Evolutionary conservation across 2,329 filamentous ascomycete species (phyloP), one percentile per base, ranked within the genome.

Genomic region (Colletotrichum gigasporum): DNA sequence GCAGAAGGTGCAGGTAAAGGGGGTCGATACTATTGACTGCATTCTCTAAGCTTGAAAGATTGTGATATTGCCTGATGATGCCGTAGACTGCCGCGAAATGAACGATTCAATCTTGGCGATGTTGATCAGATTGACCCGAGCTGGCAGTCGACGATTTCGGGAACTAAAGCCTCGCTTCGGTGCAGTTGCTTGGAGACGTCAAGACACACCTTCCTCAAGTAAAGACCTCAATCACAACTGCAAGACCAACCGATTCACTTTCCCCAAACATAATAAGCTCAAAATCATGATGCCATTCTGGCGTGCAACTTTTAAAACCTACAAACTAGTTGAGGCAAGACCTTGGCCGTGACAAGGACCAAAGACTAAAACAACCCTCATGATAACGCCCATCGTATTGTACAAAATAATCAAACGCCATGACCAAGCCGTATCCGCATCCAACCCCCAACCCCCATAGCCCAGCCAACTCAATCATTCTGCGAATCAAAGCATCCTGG

Each of bases 1-100:
- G 77, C 85, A 87, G 69, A 87, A 86, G 1, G 83, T 87, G 70
- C 85, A 88, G 18, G 83, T 82, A 73, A 87, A 87, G 32, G 75
- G 68, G 11, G 14, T 32, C 2, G 59, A 30, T n/a, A 20, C 18
- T 16, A 14, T 7, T n/a, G 20, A 37, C 22, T 3, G 18, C 35
- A 47, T 54, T 60, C 14, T 10, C 35, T 18, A 18, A 28, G 16
- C 26, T 34, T 7, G 30, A 32, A 11, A 16, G n/a, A 32, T 14
- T 12, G 44, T n/a, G 26, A 11, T n/a, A n/a, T n/a, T n/a, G n/a
- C 20, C 32, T 6, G 32, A 34, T 5, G 32, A 34, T 34, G 32
- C 32, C 32, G 32, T 34, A 2, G 14, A 34, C 32, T 10, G 32
- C 10, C 35, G n/a, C 18, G 9, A 8, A 8, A 30, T 50, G 22